phyloP scores from a whole-genome alignment of 1,284 basidiomycete genomes.

The Ceratobasidium sp. region DNA sequence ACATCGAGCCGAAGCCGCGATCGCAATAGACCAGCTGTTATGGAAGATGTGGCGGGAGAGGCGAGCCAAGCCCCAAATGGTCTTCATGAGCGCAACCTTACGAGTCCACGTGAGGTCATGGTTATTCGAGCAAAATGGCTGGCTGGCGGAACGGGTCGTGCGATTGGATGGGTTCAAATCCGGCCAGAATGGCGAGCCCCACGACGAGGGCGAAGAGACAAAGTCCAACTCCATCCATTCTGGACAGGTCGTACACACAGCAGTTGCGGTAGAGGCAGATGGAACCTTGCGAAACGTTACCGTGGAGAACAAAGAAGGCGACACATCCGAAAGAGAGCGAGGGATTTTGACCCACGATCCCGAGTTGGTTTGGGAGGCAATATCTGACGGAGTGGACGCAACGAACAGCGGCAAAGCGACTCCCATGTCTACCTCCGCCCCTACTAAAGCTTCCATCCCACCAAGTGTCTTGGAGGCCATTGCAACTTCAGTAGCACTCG shows the following conservation, averaged over 20 bases:
- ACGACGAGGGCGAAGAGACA: background rate
- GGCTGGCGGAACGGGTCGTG: slow-evolving; percentile 53
- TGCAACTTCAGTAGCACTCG: slow-evolving; percentile 75
- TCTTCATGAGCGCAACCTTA: slow-evolving; percentile 78
- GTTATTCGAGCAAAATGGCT: slow-evolving; percentile 57
- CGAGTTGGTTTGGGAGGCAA: slow-evolving; percentile 14
- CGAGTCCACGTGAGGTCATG: slow-evolving; percentile 67
- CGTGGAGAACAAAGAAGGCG: background rate
- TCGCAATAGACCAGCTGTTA: slow-evolving; percentile 38
- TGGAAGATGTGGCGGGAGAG: slow-evolving; percentile 30
- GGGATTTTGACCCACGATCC: slow-evolving; percentile 35
- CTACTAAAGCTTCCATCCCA: background rate
- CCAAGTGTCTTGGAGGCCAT: slow-evolving; percentile 71
- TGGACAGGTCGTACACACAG: slow-evolving; percentile 66
- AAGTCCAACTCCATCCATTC: slow-evolving; percentile 3
- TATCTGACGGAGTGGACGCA: background rate
- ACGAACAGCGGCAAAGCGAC: background rate
- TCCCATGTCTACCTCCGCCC: background rate
- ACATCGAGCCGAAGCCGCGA: slow-evolving; percentile 29
- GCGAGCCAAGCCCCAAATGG: slow-evolving; percentile 61
- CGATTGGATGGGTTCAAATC: slow-evolving; percentile 35
- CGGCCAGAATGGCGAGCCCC: background rate
- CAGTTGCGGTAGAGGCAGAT: slow-evolving; percentile 70
- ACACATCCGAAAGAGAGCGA: background rate
- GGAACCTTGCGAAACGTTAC: slow-evolving; percentile 53